Evolutionary conservation across 768 basidiomycete genomes (phyloP).

Genomic region (Exsudoporus frostii): DNA sequence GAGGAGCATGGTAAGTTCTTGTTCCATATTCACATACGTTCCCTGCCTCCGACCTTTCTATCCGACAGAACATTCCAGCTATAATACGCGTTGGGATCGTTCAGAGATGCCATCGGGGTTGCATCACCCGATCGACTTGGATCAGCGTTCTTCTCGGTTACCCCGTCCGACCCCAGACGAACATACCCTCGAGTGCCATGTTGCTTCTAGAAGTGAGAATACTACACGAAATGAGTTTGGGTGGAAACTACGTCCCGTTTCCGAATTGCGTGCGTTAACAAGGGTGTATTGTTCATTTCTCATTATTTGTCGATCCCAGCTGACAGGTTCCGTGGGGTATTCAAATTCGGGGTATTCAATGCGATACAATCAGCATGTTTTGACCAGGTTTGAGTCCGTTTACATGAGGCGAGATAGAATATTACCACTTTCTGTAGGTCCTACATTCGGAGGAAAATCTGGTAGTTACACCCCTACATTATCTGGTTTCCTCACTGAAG

Average conservation of each 20-base stretch:
- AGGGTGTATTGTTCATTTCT: background rate
- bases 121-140: background rate
- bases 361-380: slow-evolving; percentile 85
- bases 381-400: slow-evolving; percentile 48
- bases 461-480: slow-evolving; percentile 35
- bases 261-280: slow-evolving; percentile 57
- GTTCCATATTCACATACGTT: background rate
- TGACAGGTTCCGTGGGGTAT: slow-evolving; percentile 73
- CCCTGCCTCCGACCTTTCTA: background rate
- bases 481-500: slow-evolving; percentile 9
- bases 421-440: slow-evolving; percentile 41
- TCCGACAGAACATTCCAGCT: slow-evolving; percentile 4
- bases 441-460: slow-evolving; percentile 59
- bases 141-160: background rate
- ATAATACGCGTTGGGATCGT: background rate
- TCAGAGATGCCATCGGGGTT: background rate
- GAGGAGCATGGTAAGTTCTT: slow-evolving; percentile 2
- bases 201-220: background rate
- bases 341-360: slow-evolving; percentile 91
- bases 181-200: background rate
- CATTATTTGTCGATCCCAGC: slow-evolving; percentile 44
- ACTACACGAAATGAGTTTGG: slow-evolving; percentile 41
- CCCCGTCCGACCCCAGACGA: background rate
- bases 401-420: background rate
- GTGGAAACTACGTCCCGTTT: slow-evolving; percentile 62